Evolutionary conservation across 306 rosid genomes (phyloP).

Genomic region (Fagus sylvatica): DNA sequence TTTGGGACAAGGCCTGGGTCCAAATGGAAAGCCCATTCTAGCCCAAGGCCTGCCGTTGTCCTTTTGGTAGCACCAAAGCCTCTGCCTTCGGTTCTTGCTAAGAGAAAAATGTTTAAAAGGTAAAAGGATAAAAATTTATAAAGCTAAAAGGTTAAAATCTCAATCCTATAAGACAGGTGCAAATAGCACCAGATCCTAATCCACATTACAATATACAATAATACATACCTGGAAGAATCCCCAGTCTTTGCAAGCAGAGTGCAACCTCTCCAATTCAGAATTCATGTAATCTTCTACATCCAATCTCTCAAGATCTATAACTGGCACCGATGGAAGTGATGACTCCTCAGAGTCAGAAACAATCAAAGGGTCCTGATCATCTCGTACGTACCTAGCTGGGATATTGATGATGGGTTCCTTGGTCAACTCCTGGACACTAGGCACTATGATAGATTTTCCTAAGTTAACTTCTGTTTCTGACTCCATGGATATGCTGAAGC

Average conservation of each 20-base stretch:
- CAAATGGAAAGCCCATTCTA: too few relatives aligned
- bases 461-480: slow-evolving; percentile 16
- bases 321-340: slow-evolving; percentile 19
- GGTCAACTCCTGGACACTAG: slow-evolving; percentile 39
- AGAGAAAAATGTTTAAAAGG: too few relatives aligned
- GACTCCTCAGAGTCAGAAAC: background rate
- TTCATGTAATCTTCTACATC: background rate
- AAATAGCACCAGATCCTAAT: too few relatives aligned
- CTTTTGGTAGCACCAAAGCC: too few relatives aligned
- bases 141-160: too few relatives aligned
- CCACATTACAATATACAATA: too few relatives aligned
- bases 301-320: slow-evolving; percentile 23
- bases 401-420: slow-evolving; percentile 17
- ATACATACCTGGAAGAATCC: slow-evolving; percentile 41
- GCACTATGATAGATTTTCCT: slow-evolving; percentile 36
- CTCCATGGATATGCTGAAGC: slow-evolving; percentile 11
- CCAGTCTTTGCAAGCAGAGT: slow-evolving; percentile 33
- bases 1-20: too few relatives aligned
- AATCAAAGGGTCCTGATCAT: slow-evolving; percentile 4
- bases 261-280: slow-evolving; percentile 25
- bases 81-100: too few relatives aligned
- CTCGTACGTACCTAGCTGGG: slow-evolving; percentile 18
- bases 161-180: too few relatives aligned
- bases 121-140: too few relatives aligned
- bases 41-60: too few relatives aligned